A percentile compares a stretch with the other conserved stretches of the same genome.
phyloP scores from a whole-genome alignment of 2,329 filamentous ascomycete species.

The Phialocephala sp. region DNA sequence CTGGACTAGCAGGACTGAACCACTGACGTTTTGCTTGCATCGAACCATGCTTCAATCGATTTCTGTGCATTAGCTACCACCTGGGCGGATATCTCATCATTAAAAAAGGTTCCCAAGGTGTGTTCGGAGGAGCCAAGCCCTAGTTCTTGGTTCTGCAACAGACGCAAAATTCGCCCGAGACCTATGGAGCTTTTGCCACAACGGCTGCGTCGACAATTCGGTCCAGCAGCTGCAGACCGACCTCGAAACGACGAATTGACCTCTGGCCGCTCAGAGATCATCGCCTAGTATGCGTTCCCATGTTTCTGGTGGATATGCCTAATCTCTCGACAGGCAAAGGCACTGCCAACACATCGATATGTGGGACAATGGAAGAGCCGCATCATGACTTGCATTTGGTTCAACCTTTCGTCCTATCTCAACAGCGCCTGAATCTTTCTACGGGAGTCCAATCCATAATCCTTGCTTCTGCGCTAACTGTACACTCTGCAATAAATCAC shows the following conservation, averaged over 20 bases:
- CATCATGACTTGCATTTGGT: slow-evolving; percentile 52
- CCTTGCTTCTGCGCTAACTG: slow-evolving; percentile 43
- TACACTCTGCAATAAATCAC: slow-evolving; percentile 64
- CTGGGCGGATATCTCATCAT: slow-evolving; percentile 38
- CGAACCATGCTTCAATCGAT: slow-evolving; percentile 36
- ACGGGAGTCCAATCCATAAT: slow-evolving; percentile 40
- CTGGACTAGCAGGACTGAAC: slow-evolving; percentile 33
- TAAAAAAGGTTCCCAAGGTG: slow-evolving; percentile 12
- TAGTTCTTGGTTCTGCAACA: slow-evolving; percentile 32
- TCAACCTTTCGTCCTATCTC: slow-evolving; percentile 49
- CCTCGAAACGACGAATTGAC: slow-evolving; percentile 41
- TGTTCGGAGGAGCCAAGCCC: slow-evolving; percentile 26
- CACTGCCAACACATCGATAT: slow-evolving; percentile 90
- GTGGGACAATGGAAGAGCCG: slow-evolving; percentile 71
- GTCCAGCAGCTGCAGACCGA: slow-evolving; percentile 40
- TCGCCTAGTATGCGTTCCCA: slow-evolving; percentile 44
- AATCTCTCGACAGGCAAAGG: slow-evolving; percentile 72
- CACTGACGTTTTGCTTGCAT: slow-evolving; percentile 41
- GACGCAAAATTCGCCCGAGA: slow-evolving; percentile 36
- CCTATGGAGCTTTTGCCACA: slow-evolving; percentile 43
- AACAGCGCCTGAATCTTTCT: slow-evolving; percentile 38
- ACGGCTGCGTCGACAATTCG: slow-evolving; percentile 41
- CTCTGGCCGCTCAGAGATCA: slow-evolving; percentile 42
- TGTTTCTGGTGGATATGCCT: slow-evolving; percentile 65
- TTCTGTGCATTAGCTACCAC: slow-evolving; percentile 42